phyloP scores from a whole-genome alignment of 2,329 filamentous ascomycete species.

The Beauveria bassiana region DNA sequence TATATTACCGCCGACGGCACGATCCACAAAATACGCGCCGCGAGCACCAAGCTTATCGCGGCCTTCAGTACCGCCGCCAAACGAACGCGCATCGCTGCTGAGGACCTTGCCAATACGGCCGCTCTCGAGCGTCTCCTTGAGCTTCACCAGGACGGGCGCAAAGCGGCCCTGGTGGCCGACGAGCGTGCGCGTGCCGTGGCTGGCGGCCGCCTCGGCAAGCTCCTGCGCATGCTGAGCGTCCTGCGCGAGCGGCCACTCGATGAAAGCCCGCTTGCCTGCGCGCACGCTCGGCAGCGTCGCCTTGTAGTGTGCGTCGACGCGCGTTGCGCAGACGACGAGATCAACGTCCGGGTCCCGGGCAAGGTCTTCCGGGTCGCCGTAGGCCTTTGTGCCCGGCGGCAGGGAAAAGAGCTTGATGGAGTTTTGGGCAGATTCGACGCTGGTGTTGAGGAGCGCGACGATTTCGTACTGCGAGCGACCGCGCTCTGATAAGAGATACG shows the following conservation, averaged over 20 bases:
- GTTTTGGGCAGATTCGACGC: constrained; percentile 32
- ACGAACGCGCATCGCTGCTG: constrained; percentile 37
- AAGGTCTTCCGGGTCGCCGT: constrained; percentile 41
- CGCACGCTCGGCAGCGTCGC: constrained; percentile 38
- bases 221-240: constrained; percentile 32
- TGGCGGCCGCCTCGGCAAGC: constrained; percentile 28
- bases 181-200: constrained; percentile 26
- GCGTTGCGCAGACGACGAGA: constrained; percentile 45
- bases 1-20: constrained; percentile 37
- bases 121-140: constrained; percentile 35
- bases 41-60: constrained; percentile 25
- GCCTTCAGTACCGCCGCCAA: constrained; percentile 29
- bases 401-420: constrained; percentile 38
- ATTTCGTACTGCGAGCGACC: constrained; percentile 38
- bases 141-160: constrained; percentile 33
- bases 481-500: constrained; percentile 48
- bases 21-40: constrained; percentile 41
- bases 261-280: constrained; percentile 45
- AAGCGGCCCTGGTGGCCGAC: constrained; percentile 45
- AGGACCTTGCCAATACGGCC: constrained; percentile 45
- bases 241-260: constrained; percentile 52
- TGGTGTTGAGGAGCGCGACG: constrained; percentile 45
- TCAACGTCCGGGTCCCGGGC: constrained; percentile 43
- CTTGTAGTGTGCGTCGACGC: constrained; percentile 44
- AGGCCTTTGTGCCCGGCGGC: constrained; percentile 33